Base-by-base conservation (phyloP, 1,139 yeast genomes). In the Magnusiomyces starmeri region DNA sequence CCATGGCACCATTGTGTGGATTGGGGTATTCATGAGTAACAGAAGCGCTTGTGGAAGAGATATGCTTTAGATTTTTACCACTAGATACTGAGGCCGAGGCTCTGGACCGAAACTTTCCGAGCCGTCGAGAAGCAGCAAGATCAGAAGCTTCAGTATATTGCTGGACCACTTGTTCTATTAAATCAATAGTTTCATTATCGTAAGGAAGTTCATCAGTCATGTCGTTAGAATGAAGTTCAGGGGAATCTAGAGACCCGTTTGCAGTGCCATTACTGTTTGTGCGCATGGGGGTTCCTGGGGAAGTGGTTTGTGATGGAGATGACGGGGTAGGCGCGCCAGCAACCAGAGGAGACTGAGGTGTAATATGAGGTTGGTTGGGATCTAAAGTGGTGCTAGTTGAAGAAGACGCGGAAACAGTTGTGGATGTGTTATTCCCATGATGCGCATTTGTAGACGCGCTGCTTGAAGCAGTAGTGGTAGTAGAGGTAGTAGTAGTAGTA, bases 71-170 rank as follows among this genome's bases (percentile, higher is more conserved):
- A 12, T 12, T 7, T 9, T 37, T 16, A 12, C 20, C 42, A 4
- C 20, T 16, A 37, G 18, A 18, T 37, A 14, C 42, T 18, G 42
- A 24, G 24, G 24, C 42, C 7, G 25, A 32, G 34, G 16, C 46
- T n/a, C 24, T 26, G 16, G 32, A 18, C 18, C 46, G 37, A 22
- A 32, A n/a, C n/a, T 32, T 32, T 18, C 21, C 26, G 10, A 18
- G 20, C n/a, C 51, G 41, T 18, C 49, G 40, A 2, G 49, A 43
- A 16, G 42, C 39, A 14, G 32, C 41, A 24, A 43, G 20, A 7
- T 50, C 50, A 16, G 45, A 46, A 20, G 51, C 34, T 20, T 50
- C 51, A 3, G 49, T 48, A 42, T 46, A 53, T 24, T 53, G 55
- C 14, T 53, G 24, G 41, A 48, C 49, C 20, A 50, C 49, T 25